phyloP scores from a whole-genome alignment of 495 filamentous ascomycete species.

The Sporormia fimetaria region DNA sequence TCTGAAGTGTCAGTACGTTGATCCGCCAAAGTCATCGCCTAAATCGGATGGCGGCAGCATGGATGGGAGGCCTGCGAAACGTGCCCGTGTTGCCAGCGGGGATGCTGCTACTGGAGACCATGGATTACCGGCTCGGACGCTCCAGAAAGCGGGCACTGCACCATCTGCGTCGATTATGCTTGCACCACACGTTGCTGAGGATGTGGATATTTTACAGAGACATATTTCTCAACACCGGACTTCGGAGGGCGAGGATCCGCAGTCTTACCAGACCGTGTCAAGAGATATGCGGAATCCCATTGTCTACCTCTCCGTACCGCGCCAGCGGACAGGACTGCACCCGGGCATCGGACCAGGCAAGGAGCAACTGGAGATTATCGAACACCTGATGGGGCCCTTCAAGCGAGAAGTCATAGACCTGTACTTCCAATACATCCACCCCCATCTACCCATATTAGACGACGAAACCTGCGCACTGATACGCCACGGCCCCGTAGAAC shows the following conservation, averaged over 20 bases:
- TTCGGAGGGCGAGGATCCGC: neutral
- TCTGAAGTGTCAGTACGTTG: conserved; percentile 19
- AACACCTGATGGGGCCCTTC: conserved; percentile 44
- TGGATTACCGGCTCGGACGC: neutral
- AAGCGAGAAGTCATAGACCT: conserved; percentile 41
- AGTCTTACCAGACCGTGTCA: conserved; percentile 12
- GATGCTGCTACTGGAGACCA: neutral
- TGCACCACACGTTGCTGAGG: conserved; percentile 17
- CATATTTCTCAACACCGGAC: conserved; percentile 14
- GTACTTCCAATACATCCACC: conserved; percentile 42
- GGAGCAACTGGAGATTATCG: conserved; percentile 44
- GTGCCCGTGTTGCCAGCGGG: conserved; percentile 2
- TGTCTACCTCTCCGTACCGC: conserved; percentile 14
- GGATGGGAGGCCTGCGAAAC: conserved; percentile 6
- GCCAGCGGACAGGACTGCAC: conserved; percentile 10
- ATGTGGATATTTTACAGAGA: conserved; percentile 13
- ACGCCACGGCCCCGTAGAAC: conserved; percentile 36
- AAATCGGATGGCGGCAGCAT: no score
- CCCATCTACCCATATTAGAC: conserved; percentile 44
- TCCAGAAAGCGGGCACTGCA: conserved; percentile 5
- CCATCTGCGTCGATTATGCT: conserved; percentile 16
- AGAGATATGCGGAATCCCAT: conserved; percentile 11
- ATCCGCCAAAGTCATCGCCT: neutral
- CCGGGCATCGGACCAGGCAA: conserved; percentile 26
- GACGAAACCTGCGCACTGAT: conserved; percentile 36